A percentile compares a stretch with the other conserved stretches of the same genome.
Evolutionary conservation across 2,329 filamentous ascomycete genomes (phyloP).

Genomic region (Fusarium torreyae): DNA sequence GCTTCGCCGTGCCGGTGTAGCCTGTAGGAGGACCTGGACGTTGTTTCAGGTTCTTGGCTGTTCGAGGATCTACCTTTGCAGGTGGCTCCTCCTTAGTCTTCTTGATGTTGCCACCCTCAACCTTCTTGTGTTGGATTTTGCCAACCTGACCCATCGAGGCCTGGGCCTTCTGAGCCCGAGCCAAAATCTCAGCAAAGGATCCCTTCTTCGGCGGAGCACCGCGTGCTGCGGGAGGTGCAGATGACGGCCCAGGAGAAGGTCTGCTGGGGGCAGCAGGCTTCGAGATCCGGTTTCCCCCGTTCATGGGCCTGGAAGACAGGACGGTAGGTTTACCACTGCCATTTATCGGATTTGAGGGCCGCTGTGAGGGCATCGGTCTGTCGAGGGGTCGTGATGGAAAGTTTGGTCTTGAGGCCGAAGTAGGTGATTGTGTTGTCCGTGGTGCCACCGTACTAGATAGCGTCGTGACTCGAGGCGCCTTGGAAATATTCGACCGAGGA

Average conservation of each 20-base stretch:
- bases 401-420: conserved; percentile 35
- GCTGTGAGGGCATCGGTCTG: conserved; percentile 45
- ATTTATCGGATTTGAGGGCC: conserved; percentile 39
- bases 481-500: conserved; percentile 58
- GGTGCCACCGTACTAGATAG: conserved; percentile 46
- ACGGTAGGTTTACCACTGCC: conserved; percentile 34
- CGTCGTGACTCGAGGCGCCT: conserved; percentile 58
- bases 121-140: conserved; percentile 81
- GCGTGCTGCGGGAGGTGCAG: conserved; percentile 59
- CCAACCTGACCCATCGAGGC: conserved; percentile 73
- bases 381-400: conserved; percentile 48
- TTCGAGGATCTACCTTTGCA: conserved; percentile 47
- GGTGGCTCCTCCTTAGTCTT: conserved; percentile 63
- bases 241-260: conserved; percentile 50
- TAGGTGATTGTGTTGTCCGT: conserved; percentile 38
- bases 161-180: conserved; percentile 78
- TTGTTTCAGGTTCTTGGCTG: conserved; percentile 42
- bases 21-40: conserved; percentile 39
- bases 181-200: conserved; percentile 81
- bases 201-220: conserved; percentile 77
- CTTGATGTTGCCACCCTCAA: conserved; percentile 70
- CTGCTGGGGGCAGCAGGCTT: conserved; percentile 47
- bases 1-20: conserved; percentile 54
- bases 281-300: conserved; percentile 44
- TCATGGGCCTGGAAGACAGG: conserved; percentile 49